Conservation (phyloP, 441 rosid species). For the Brassica balearica region DNA sequence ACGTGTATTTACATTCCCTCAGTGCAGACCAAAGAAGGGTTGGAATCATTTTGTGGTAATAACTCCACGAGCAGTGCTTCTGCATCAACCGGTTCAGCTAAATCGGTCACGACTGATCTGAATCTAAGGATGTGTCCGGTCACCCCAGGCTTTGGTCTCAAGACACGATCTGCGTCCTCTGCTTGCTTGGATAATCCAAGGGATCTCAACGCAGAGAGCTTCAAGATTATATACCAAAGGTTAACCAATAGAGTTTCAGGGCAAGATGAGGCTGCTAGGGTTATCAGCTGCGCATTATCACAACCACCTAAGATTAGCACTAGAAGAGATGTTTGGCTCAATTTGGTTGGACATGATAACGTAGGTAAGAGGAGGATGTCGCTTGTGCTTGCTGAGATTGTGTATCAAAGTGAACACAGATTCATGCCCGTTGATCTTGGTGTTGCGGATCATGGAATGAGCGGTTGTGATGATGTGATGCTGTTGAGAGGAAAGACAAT, state of each 20-base stretch:
- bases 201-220: slow-evolving; percentile 49
- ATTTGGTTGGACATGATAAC: slow-evolving; percentile 70
- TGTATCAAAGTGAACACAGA: slow-evolving; percentile 62
- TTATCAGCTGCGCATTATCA: slow-evolving; percentile 37
- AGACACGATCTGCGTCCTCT: slow-evolving; percentile 2
- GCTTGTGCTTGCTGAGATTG: slow-evolving; percentile 65
- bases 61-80: slow-evolving; percentile 55
- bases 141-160: slow-evolving; percentile 43
- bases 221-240: slow-evolving; percentile 60
- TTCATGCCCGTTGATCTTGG: slow-evolving; percentile 67
- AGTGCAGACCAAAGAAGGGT: slow-evolving; percentile 78
- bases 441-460: slow-evolving; percentile 42
- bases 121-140: slow-evolving; percentile 56
- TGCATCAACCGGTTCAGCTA: slow-evolving; percentile 59
- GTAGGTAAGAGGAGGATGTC: slow-evolving; percentile 67
- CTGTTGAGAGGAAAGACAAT: slow-evolving; percentile 71
- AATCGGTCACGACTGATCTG: slow-evolving; percentile 71
- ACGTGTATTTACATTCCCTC: slow-evolving; percentile 52
- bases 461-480: slow-evolving; percentile 39
- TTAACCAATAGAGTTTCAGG: slow-evolving; percentile 61
- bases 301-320: slow-evolving; percentile 34
- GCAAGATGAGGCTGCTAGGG: slow-evolving; percentile 58
- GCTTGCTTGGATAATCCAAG: slow-evolving; percentile 14
- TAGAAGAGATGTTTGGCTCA: slow-evolving; percentile 77
- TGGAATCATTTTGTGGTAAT: slow-evolving; percentile 45